A percentile compares a stretch with the other conserved stretches of the same genome.
phyloP scores from a whole-genome alignment of 306 rosid species.

The Spatholobus suberectus region DNA sequence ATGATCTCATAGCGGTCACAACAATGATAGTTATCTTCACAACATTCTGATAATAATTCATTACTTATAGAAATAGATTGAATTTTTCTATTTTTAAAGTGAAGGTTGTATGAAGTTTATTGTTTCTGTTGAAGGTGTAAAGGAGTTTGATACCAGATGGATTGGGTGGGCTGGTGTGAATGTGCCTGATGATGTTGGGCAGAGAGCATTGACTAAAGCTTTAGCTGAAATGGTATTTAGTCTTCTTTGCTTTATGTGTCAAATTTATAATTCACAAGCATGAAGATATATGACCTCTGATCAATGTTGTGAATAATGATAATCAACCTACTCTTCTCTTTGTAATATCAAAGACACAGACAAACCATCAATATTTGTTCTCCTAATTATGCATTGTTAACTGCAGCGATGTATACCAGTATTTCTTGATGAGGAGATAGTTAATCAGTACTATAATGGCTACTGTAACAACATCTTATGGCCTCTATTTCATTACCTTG shows the following conservation, averaged over 20 bases:
- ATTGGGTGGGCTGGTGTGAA: constrained; percentile 99
- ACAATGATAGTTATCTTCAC: constrained; percentile 17
- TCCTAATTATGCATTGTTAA: constrained; percentile 32
- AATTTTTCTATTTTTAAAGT: constrained; percentile 10
- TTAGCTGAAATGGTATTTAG: constrained; percentile 88
- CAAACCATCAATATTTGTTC: neutral
- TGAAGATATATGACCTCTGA: constrained; percentile 5
- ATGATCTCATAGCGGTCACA: constrained; percentile 14
- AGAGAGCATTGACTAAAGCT: constrained; percentile 73
- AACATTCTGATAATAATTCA: neutral
- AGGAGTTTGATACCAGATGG: constrained; percentile 97
- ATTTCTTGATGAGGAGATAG: constrained; percentile 90
- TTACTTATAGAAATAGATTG: constrained; percentile 10
- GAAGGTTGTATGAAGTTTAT: constrained; percentile 40
- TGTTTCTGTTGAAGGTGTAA: constrained; percentile 76
- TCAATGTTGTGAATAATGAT: constrained; percentile 6
- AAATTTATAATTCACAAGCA: constrained; percentile 24
- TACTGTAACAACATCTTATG: constrained; percentile 97
- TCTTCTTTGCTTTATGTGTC: constrained; percentile 28
- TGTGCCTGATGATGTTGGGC: constrained; percentile 88
- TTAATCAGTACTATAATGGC: constrained; percentile 96
- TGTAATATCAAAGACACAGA: neutral
- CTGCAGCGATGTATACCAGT: constrained; percentile 93
- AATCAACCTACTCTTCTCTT: neutral
- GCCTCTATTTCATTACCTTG: constrained; percentile 97